Evolutionary conservation across 352 stramenopile species (phyloP).

Genomic region (Hyaloperonospora brassicae): DNA sequence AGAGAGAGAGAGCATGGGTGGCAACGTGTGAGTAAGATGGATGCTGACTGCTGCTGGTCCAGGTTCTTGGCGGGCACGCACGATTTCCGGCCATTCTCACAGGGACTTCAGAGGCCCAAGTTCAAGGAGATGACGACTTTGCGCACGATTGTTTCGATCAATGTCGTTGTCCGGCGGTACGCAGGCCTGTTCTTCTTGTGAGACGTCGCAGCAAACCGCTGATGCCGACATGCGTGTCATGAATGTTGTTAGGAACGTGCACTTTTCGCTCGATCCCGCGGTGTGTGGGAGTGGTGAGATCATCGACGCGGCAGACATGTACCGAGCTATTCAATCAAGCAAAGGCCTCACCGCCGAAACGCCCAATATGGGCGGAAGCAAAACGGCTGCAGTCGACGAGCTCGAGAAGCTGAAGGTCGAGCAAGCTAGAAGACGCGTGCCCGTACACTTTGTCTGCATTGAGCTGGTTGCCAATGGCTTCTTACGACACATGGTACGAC

Average conservation of each 20-base stretch:
- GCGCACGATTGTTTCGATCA: constrained; percentile 54
- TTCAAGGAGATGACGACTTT: constrained; percentile 57
- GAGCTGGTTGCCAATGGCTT: constrained; percentile 81
- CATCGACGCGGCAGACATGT: constrained; percentile 36
- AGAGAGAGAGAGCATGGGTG: not conserved
- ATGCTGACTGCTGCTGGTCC: constrained; percentile 5
- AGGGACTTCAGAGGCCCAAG: constrained; percentile 54
- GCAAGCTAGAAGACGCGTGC: constrained; percentile 8
- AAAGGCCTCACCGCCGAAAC: constrained; percentile 3
- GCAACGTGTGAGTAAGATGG: too few species aligned
- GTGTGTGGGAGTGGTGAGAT: constrained; percentile 49
- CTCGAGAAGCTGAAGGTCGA: constrained; percentile 40
- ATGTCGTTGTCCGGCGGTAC: constrained; percentile 54
- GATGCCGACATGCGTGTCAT: constrained; percentile 1
- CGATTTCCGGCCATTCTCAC: constrained; percentile 77
- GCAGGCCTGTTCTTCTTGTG: constrained; percentile 2
- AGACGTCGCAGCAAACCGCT: not conserved
- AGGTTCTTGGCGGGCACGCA: constrained; percentile 61
- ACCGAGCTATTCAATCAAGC: constrained; percentile 6
- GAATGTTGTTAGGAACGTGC: constrained; percentile 36
- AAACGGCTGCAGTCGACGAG: constrained; percentile 13
- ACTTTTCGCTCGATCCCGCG: constrained; percentile 58
- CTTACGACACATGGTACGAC: constrained; percentile 82
- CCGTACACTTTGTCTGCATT: constrained; percentile 75
- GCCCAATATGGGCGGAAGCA: constrained; percentile 8